Evolutionary conservation across 1,284 basidiomycete genomes (phyloP).

Genomic region (Pyrrhoderma lamaoense): DNA sequence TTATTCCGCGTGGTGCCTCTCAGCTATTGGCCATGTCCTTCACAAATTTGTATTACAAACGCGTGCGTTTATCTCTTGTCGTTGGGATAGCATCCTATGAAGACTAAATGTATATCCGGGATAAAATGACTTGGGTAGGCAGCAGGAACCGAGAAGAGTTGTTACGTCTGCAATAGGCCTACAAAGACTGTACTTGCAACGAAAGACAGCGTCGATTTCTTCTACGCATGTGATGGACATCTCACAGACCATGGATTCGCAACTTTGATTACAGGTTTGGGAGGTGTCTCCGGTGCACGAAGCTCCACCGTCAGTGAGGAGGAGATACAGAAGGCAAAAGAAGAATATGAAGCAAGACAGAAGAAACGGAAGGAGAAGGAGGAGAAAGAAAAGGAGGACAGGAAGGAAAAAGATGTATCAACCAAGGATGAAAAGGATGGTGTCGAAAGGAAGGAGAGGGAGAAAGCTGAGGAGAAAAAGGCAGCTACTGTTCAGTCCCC

Average conservation of each 20-base stretch:
- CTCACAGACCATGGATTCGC: conserved; percentile 67
- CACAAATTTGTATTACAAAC: conserved; percentile 73
- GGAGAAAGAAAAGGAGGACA: conserved; percentile 35
- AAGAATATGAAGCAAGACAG: conserved; percentile 71
- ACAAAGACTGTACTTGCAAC: conserved; percentile 71
- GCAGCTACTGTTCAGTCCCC: conserved; percentile 24
- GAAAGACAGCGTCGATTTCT: conserved; percentile 63
- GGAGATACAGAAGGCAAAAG: conserved; percentile 67
- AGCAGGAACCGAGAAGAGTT: conserved; percentile 59
- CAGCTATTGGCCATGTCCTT: conserved; percentile 46
- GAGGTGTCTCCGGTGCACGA: conserved; percentile 30
- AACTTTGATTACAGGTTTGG: conserved; percentile 38
- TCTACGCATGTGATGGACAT: conserved; percentile 66
- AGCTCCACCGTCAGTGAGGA: conserved; percentile 47
- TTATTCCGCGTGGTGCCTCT: conserved; percentile 1
- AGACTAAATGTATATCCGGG: conserved; percentile 4
- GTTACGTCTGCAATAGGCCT: conserved; percentile 67
- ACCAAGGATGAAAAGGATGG: conserved; percentile 30
- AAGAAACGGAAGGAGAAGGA: conserved; percentile 48
- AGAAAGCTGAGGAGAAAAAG: conserved; percentile 23
- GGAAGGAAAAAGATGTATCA: conserved; percentile 29
- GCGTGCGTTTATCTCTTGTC: conserved; percentile 41
- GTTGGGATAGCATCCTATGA: conserved; percentile 17
- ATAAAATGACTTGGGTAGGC: conserved; percentile 35
- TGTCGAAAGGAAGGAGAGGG: conserved; percentile 30